Evolutionary conservation across 2,329 filamentous ascomycete species (phyloP), one percentile per base, ranked within the genome.

Genomic region (Pleoardoris graminearum): DNA sequence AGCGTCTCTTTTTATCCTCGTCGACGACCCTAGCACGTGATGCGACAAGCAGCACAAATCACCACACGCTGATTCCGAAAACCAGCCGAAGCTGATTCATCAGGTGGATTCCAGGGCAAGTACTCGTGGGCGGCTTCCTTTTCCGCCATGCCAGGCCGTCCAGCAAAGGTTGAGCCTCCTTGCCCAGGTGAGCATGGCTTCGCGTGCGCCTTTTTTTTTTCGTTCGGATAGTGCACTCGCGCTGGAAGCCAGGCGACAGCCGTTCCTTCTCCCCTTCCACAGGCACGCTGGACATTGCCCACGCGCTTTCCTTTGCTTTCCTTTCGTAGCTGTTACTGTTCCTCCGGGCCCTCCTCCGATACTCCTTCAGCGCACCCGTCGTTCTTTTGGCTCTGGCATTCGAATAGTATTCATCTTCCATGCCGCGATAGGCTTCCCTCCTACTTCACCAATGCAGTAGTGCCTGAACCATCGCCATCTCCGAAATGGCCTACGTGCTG

Each of bases 401-500:
- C 61, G 29, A 43, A 59, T 63, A 67, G 57, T 73, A 72, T 69
- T 72, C 67, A 72, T 73, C 70, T 69, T 59, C 61, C 69, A 70
- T 71, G 66, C 62, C 64, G 60, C 61, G 50, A 50, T 53, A 58
- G 47, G 57, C 56, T 49, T 56, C 58, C 54, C n/a, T n/a, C n/a
- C 53, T 55, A 56, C 57, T 37, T 59, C 32, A 53, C 59, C 57
- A 55, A 58, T 59, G 55, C 57, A 41, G 50, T 55, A 66, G 65
- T 61, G 58, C 54, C 52, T 53, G 52, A 39, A 53, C 38, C 58
- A 52, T 52, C 46, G 38, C 39, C 54, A 48, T 37, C 32, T 32
- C 47, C 51, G 53, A 60, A 42, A 76, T 76, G 73, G 71, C 72
- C 48, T 75, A 69, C 58, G 66, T 75, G 53, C 66, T 75, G 52